A percentile compares a stretch with the other conserved stretches of the same genome.
These are phyloP conservation scores for Pulveroboletus frians DNA, from an alignment of 768 basidiomycete genomes.

Conservation along the genomic window DNA sequence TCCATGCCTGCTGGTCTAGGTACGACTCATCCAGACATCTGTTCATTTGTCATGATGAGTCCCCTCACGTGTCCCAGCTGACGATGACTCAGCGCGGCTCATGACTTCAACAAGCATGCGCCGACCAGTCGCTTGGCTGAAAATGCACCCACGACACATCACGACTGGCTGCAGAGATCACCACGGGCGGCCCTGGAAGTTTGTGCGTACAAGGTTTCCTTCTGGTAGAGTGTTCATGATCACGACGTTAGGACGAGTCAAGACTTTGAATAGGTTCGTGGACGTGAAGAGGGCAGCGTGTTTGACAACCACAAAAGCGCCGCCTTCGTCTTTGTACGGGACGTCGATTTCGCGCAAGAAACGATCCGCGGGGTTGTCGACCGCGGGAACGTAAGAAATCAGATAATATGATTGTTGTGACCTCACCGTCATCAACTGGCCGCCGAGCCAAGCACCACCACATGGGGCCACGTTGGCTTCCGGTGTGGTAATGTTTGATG, in stretches of 20 bases:
- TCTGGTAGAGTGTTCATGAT: constrained; percentile 76
- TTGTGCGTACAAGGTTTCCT: constrained; percentile 69
- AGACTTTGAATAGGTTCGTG: constrained; percentile 65
- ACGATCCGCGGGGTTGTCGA: constrained; percentile 70
- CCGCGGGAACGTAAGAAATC: constrained; percentile 31
- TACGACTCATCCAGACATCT: background rate
- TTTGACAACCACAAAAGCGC: constrained; percentile 72
- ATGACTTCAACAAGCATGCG: constrained; percentile 74
- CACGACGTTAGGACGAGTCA: constrained; percentile 65
- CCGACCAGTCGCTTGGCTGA: constrained; percentile 75
- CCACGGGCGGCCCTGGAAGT: constrained; percentile 39
- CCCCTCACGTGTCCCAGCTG: constrained; percentile 74
- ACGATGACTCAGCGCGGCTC: constrained; percentile 82
- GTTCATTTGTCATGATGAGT: constrained; percentile 65
- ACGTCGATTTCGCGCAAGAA: constrained; percentile 69
- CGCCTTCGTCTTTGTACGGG: constrained; percentile 72
- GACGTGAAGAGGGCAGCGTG: constrained; percentile 80
- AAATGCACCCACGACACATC: constrained; percentile 79
- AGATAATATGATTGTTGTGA: background rate
- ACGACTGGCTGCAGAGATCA: constrained; percentile 70
- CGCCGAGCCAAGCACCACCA: constrained; percentile 74
- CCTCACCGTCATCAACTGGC: constrained; percentile 71
- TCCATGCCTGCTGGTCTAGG: constrained; percentile 59
- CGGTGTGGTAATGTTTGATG: constrained; percentile 57
- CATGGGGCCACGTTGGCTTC: constrained; percentile 79